A percentile compares a stretch with the other conserved stretches of the same genome.
Evolutionary conservation across 345 rosid species (phyloP).

Genomic region (Corchorus olitorius): DNA sequence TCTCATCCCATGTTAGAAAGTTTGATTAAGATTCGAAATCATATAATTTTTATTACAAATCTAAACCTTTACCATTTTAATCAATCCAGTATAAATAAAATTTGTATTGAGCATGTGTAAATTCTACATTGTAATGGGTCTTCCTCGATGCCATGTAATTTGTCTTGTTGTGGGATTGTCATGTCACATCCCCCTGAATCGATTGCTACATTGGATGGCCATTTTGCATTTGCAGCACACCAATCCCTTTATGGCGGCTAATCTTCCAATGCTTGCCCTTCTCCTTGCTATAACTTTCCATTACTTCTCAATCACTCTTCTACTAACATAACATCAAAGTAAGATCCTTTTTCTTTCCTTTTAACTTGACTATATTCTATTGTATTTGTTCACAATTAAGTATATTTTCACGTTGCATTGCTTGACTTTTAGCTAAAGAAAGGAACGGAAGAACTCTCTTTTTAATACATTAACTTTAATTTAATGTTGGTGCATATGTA

Average conservation of each 20-base stretch:
- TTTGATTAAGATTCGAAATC: too few species aligned
- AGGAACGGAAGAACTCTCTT: too few species aligned
- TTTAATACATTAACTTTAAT: too few species aligned
- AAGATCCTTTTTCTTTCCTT: not conserved
- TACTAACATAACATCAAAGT: not conserved
- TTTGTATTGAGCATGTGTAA: too few species aligned
- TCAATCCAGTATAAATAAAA: too few species aligned
- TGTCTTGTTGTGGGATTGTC: not conserved
- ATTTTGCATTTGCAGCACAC: not conserved
- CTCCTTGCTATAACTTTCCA: not conserved
- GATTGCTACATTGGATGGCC: not conserved
- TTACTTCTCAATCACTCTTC: not conserved
- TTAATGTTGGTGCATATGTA: too few species aligned
- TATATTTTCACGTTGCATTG: too few species aligned
- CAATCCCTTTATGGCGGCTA: not conserved
- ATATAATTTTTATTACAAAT: too few species aligned
- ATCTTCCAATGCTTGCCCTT: not conserved
- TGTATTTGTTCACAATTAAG: too few species aligned
- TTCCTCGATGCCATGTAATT: not conserved
- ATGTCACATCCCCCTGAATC: slow-evolving; percentile 1
- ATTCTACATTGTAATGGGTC: not conserved
- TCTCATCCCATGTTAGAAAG: too few species aligned
- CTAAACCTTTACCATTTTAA: too few species aligned
- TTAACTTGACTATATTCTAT: not conserved
- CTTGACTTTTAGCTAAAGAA: too few species aligned